Evolutionary conservation across 2,329 filamentous ascomycete species (phyloP).

Genomic region (Lachnellula subtilissima): DNA sequence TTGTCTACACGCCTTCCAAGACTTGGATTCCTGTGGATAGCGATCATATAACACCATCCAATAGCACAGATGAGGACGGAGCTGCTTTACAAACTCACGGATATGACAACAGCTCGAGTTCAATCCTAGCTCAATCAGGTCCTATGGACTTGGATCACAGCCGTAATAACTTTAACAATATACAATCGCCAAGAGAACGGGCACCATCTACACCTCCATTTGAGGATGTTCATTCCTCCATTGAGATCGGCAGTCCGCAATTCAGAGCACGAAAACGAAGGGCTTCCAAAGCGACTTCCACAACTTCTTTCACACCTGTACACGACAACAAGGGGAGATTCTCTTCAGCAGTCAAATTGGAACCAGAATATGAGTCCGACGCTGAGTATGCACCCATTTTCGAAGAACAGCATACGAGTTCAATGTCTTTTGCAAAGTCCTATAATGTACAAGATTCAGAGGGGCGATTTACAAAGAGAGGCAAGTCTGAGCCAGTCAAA

Average conservation of each 20-base stretch:
- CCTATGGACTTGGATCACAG: slow-evolving; percentile 17
- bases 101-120: slow-evolving; percentile 12
- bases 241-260: not conserved
- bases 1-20: slow-evolving; percentile 9
- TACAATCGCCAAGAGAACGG: not conserved
- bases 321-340: slow-evolving; percentile 1
- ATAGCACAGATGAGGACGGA: no score
- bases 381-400: no score
- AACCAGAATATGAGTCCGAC: no score
- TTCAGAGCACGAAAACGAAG: not conserved
- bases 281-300: not conserved
- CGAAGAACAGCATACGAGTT: no score
- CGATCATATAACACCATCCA: not conserved
- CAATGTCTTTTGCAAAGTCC: no score
- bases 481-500: not conserved
- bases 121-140: slow-evolving; percentile 11
- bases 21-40: not conserved
- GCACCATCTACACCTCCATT: not conserved
- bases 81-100: not conserved
- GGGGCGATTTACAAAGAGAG: no score
- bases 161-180: slow-evolving; percentile 12
- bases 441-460: no score
- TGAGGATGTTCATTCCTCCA: no score
- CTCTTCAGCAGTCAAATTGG: not conserved
- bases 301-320: not conserved